A percentile compares a stretch with the other conserved stretches of the same genome.
Evolutionary conservation across 2,329 filamentous ascomycete genomes (phyloP).

Genomic region (Xylaria multiplex): DNA sequence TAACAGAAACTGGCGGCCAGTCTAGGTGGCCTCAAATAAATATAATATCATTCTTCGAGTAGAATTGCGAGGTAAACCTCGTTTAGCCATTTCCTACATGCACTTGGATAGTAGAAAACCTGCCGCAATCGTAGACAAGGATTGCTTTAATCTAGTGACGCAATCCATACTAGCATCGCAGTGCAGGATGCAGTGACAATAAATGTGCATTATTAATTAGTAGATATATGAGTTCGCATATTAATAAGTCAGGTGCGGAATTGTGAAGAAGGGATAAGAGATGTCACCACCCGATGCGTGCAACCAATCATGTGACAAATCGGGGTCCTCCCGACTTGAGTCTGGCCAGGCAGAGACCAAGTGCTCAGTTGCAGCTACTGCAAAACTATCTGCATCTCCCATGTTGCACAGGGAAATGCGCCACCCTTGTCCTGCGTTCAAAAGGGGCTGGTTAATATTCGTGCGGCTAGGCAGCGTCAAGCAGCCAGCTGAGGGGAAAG

Average conservation of each 20-base stretch:
- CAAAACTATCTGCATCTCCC: conserved; percentile 18
- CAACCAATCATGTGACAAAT: conserved; percentile 26
- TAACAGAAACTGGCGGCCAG: no score
- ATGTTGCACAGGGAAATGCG: conserved; percentile 21
- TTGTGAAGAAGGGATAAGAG: conserved; percentile 22
- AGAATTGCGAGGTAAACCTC: no score
- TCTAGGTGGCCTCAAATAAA: no score
- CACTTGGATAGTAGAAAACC: neutral
- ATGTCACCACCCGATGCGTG: conserved; percentile 1
- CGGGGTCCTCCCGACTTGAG: conserved; percentile 8
- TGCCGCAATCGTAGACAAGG: neutral
- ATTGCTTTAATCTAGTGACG: neutral
- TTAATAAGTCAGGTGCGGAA: neutral
- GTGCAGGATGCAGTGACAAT: neutral
- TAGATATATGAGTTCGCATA: neutral
- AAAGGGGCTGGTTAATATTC: conserved; percentile 26
- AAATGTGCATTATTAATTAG: conserved; percentile 1
- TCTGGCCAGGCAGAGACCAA: neutral
- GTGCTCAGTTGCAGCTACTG: conserved; percentile 11
- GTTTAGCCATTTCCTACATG: neutral
- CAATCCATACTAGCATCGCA: conserved; percentile 10
- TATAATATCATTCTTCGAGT: neutral
- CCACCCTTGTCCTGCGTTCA: conserved; percentile 22
- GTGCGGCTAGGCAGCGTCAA: conserved; percentile 32
- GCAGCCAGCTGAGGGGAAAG: conserved; percentile 26